phyloP scores from a whole-genome alignment of 768 basidiomycete species.

The Paxillus involutus region DNA sequence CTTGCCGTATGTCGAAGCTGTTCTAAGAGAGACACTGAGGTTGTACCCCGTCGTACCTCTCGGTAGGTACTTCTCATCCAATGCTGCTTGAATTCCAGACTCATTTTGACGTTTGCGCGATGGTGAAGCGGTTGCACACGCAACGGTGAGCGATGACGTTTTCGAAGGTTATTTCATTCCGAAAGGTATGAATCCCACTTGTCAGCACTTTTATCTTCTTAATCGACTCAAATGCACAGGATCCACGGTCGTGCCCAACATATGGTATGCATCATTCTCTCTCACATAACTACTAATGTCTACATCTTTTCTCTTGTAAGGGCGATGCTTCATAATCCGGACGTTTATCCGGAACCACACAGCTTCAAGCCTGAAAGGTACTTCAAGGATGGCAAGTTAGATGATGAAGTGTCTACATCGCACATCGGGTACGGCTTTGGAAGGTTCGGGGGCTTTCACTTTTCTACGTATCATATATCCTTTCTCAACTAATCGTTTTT shows the following conservation, averaged over 20 bases:
- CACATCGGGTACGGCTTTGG: slow-evolving; percentile 29
- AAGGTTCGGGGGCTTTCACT: slow-evolving; percentile 3
- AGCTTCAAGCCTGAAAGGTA: slow-evolving; percentile 29
- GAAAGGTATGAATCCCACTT: slow-evolving; percentile 27
- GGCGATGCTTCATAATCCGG: slow-evolving; percentile 1
- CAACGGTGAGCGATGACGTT: slow-evolving; percentile 33
- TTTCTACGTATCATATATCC: not conserved
- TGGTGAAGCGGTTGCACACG: slow-evolving; percentile 18
- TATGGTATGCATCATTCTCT: not conserved
- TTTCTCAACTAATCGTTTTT: not conserved
- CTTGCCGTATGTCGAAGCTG: slow-evolving; percentile 5
- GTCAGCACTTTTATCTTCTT: too few relatives aligned
- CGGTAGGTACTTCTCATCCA: not conserved
- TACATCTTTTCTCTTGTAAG: not conserved
- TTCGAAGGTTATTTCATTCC: slow-evolving; percentile 49
- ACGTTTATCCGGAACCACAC: slow-evolving; percentile 15
- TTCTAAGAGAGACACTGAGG: not conserved
- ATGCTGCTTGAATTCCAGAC: not conserved
- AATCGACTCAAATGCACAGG: not conserved
- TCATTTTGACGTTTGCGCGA: not conserved
- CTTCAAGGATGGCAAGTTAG: slow-evolving; percentile 6
- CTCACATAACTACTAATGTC: too few relatives aligned
- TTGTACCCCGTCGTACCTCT: not conserved
- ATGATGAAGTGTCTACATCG: slow-evolving; percentile 8
- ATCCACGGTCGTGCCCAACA: not conserved